phyloP scores from a whole-genome alignment of 495 filamentous ascomycete genomes.

The Aspergillus biplanus region DNA sequence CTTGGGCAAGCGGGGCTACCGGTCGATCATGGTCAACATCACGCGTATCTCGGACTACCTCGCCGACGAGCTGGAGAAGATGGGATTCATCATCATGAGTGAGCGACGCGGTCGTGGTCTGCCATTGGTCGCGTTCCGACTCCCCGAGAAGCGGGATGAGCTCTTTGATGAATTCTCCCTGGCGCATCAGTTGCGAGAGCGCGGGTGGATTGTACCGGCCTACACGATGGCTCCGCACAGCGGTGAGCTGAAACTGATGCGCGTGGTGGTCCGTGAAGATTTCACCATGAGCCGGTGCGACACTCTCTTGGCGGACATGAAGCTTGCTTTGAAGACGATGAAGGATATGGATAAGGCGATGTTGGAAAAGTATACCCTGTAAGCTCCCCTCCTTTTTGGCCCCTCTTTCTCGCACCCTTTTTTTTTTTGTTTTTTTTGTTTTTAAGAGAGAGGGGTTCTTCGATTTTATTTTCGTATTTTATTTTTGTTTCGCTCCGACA shows the following conservation, averaged over 20 bases:
- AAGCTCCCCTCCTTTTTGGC: conserved; percentile 24
- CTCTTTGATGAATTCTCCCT: conserved; percentile 82
- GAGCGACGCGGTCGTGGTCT: conserved; percentile 73
- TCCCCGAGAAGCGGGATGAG: conserved; percentile 59
- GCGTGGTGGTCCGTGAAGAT: conserved; percentile 88
- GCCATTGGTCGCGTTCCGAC: conserved; percentile 83
- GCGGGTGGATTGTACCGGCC: conserved; percentile 89
- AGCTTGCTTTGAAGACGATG: conserved; percentile 67
- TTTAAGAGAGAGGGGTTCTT: background rate
- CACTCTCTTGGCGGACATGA: conserved; percentile 71
- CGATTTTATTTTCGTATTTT: background rate
- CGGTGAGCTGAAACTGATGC: conserved; percentile 79
- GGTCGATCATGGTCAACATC: conserved; percentile 85
- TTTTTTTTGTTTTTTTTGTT: background rate
- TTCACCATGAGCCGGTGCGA: conserved; percentile 81
- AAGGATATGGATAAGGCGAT: conserved; percentile 72
- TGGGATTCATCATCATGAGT: conserved; percentile 89
- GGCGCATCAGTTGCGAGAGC: conserved; percentile 81
- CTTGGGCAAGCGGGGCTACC: conserved; percentile 89
- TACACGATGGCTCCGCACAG: conserved; percentile 94
- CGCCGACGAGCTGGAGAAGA: conserved; percentile 63
- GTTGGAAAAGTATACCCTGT: conserved; percentile 66
- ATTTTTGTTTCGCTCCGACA: background rate
- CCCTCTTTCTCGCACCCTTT: background rate
- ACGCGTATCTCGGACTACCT: conserved; percentile 87